phyloP scores from a whole-genome alignment of 306 rosid genomes.

The Vigna unguiculata region DNA sequence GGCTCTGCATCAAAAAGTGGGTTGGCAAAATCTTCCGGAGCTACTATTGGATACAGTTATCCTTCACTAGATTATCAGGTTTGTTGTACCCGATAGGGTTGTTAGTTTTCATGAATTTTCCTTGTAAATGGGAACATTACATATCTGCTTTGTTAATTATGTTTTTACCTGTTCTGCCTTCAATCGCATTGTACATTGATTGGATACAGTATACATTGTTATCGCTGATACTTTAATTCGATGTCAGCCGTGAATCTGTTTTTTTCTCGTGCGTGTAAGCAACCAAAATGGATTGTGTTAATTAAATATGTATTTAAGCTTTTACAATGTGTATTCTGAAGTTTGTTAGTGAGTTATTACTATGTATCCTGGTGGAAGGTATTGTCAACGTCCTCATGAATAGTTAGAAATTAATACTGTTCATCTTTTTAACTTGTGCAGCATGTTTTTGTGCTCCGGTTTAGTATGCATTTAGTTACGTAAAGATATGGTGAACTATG shows the following conservation, averaged over 20 bases:
- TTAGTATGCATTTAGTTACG: constrained; percentile 27
- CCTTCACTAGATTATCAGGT: constrained; percentile 70
- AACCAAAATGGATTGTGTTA: constrained; percentile 1
- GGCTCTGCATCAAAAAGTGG: constrained; percentile 57
- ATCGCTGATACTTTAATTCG: too few species aligned
- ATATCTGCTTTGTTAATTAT: neutral
- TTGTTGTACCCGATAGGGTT: constrained; percentile 29
- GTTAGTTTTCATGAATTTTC: constrained; percentile 1
- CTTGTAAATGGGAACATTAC: neutral
- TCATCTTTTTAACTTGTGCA: constrained; percentile 36
- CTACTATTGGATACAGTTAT: constrained; percentile 67
- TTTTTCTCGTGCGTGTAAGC: neutral
- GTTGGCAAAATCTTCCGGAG: constrained; percentile 42
- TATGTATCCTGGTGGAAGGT: constrained; percentile 25
- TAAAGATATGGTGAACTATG: constrained; percentile 26
- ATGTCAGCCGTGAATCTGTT: neutral
- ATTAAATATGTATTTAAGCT: constrained; percentile 15
- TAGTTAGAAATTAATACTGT: constrained; percentile 6
- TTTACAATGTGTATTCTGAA: neutral
- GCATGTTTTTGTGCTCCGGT: constrained; percentile 9
- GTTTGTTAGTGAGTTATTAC: constrained; percentile 22
- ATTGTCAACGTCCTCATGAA: constrained; percentile 29
- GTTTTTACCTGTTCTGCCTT: constrained; percentile 19
- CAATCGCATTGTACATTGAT: neutral
- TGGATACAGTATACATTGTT: too few species aligned